These are phyloP conservation scores for Geosmithia flava DNA, from an alignment of 2,329 filamentous ascomycete genomes.

Conservation along the genomic window DNA sequence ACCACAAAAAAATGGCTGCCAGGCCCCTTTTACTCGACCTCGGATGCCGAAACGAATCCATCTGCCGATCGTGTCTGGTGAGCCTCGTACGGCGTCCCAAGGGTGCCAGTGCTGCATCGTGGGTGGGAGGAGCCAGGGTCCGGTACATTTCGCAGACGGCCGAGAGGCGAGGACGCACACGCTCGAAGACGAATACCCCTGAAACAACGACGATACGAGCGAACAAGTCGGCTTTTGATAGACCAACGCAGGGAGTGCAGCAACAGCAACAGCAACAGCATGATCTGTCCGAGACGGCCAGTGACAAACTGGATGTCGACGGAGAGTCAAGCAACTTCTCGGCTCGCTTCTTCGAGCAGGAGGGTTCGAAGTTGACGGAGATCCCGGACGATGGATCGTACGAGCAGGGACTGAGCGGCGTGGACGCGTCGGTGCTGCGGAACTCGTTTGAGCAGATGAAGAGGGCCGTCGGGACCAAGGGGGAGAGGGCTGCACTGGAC, in stretches of 20 bases:
- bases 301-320: background rate
- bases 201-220: conserved; percentile 7
- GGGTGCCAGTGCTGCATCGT: conserved; percentile 10
- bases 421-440: conserved; percentile 22
- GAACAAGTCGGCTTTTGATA: conserved; percentile 1
- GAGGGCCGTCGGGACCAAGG: conserved; percentile 18
- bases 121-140: conserved; percentile 12
- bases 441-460: conserved; percentile 24
- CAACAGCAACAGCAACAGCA: conserved; percentile 10
- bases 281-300: background rate
- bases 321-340: conserved; percentile 10
- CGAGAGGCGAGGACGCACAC: background rate
- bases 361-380: conserved; percentile 17
- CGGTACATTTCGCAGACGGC: conserved; percentile 18
- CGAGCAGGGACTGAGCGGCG: conserved; percentile 19
- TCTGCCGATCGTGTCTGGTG: conserved; percentile 24
- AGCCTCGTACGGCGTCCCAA: conserved; percentile 10
- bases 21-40: conserved; percentile 21
- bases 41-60: conserved; percentile 17
- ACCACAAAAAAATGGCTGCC: conserved; percentile 17
- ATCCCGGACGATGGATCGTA: conserved; percentile 28
- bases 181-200: conserved; percentile 6
- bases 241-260: conserved; percentile 2
- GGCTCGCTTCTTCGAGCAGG: conserved; percentile 37
- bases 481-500: conserved; percentile 20